A percentile compares a stretch with the other conserved stretches of the same genome.
Evolutionary conservation across 805 yeast species (phyloP).

Genomic region (Starmerella khaoyaiensis): DNA sequence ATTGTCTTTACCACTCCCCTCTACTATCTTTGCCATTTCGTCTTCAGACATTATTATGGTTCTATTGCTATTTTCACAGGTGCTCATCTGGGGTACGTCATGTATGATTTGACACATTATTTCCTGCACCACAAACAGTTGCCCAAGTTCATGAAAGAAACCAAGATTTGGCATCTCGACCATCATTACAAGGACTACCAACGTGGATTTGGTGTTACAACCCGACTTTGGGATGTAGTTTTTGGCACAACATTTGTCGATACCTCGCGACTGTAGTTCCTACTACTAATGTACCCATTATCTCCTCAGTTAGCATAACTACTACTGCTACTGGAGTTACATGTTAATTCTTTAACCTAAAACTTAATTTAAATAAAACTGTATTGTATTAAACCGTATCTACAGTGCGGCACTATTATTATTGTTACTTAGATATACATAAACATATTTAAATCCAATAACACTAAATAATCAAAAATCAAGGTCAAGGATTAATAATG

Average conservation of each 20-base stretch:
- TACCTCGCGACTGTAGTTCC: constrained; percentile 11
- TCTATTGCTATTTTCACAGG: constrained; percentile 95
- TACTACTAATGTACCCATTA: too few relatives aligned
- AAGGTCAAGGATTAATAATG: too few relatives aligned
- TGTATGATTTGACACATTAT: constrained; percentile 90
- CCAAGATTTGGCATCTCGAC: constrained; percentile 86
- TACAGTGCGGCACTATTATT: too few relatives aligned
- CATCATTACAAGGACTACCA: constrained; percentile 97
- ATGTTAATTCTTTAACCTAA: too few relatives aligned
- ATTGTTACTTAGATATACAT: too few relatives aligned
- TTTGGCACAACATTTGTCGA: constrained; percentile 60
- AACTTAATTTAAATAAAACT: too few relatives aligned
- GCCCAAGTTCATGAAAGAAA: constrained; percentile 61
- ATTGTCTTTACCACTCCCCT: constrained; percentile 63
- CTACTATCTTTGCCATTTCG: constrained; percentile 57
- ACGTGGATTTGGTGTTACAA: constrained; percentile 91
- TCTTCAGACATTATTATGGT: constrained; percentile 59
- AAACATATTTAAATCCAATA: too few relatives aligned
- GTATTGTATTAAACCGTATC: too few relatives aligned
- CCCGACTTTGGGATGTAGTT: constrained; percentile 84
- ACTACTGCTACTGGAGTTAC: too few relatives aligned
- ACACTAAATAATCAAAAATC: too few relatives aligned
- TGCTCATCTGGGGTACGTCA: constrained; percentile 83
- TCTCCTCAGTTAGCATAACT: too few relatives aligned
- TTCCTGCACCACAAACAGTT: constrained; percentile 77